Evolutionary conservation across 2,329 filamentous ascomycete species (phyloP).

Genomic region (Colletotrichum brevisporum): DNA sequence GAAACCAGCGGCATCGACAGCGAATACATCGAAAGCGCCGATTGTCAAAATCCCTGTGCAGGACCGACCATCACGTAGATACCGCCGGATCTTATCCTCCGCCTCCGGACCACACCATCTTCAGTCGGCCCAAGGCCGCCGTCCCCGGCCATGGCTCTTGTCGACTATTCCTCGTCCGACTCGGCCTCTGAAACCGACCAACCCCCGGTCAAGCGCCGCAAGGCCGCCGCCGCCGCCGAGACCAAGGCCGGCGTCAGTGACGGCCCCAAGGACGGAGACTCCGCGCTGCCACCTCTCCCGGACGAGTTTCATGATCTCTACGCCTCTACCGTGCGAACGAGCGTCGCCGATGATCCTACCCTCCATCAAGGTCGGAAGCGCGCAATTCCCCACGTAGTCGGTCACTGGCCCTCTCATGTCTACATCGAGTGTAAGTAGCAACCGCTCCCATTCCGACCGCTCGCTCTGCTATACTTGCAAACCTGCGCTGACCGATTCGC

Average conservation of each 20-base stretch:
- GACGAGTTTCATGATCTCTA: conserved; percentile 90
- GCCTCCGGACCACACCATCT: conserved; percentile 3
- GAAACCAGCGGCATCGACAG: not conserved
- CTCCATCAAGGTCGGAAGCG: conserved; percentile 90
- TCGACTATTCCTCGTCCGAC: conserved; percentile 73
- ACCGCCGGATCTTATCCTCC: conserved; percentile 12
- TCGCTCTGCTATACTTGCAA: conserved; percentile 1
- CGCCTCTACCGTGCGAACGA: conserved; percentile 82
- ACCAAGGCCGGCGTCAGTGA: conserved; percentile 3
- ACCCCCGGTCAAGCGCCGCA: conserved; percentile 57
- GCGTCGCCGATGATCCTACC: conserved; percentile 83
- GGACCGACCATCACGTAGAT: not conserved
- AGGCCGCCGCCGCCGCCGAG: conserved; percentile 42
- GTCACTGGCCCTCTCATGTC: conserved; percentile 93
- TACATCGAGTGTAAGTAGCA: conserved; percentile 90
- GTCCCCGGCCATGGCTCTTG: conserved; percentile 67
- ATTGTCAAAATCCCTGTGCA: not conserved
- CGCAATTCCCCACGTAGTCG: conserved; percentile 84
- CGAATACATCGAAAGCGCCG: not conserved
- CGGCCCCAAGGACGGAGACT: not conserved
- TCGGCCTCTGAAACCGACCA: conserved; percentile 46
- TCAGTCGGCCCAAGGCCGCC: not conserved
- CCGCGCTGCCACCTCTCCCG: conserved; percentile 79
- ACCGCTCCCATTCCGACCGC: not conserved
- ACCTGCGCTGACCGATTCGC: conserved; percentile 12